A percentile compares a stretch with the other conserved stretches of the same genome.
phyloP scores from a whole-genome alignment of 2,329 filamentous ascomycete genomes.

The Colletotrichum graminicola region DNA sequence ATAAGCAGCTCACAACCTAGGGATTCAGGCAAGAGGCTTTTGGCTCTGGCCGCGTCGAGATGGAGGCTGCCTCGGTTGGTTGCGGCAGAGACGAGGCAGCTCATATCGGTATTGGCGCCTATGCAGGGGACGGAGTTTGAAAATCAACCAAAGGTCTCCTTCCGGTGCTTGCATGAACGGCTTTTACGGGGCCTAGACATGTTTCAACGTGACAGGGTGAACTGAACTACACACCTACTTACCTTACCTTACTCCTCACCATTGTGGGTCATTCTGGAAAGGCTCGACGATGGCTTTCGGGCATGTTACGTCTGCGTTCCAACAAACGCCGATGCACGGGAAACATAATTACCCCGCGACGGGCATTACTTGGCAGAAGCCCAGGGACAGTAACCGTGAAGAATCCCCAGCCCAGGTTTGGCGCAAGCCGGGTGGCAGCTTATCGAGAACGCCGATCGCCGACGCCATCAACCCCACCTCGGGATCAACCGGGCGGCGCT shows the following conservation, averaged over 20 bases:
- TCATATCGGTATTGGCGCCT: conserved; percentile 7
- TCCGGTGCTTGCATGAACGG: background rate
- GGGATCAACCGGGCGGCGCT: background rate
- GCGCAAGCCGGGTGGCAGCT: conserved; percentile 11
- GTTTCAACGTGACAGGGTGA: background rate
- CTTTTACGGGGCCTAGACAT: background rate
- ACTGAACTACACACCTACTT: background rate
- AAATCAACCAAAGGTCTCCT: conserved; percentile 7
- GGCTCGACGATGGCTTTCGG: conserved; percentile 2
- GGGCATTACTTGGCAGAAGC: background rate
- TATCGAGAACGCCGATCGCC: conserved; percentile 18
- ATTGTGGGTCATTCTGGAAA: background rate
- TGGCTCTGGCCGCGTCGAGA: conserved; percentile 15
- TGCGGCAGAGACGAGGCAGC: conserved; percentile 22
- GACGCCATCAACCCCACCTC: conserved; percentile 22
- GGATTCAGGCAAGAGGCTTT: background rate
- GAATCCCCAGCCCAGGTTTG: conserved; percentile 4
- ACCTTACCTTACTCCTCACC: background rate
- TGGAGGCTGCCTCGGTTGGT: conserved; percentile 23
- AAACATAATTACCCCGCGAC: background rate
- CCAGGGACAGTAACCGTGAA: background rate
- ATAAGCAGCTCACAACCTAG: conserved; percentile 62
- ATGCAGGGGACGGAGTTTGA: conserved; percentile 8
- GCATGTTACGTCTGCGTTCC: background rate
- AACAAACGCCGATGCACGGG: background rate